These are phyloP conservation scores for Trichocomaceae sp. DNA, from an alignment of 2,329 filamentous ascomycete species.

Conservation along the genomic window DNA sequence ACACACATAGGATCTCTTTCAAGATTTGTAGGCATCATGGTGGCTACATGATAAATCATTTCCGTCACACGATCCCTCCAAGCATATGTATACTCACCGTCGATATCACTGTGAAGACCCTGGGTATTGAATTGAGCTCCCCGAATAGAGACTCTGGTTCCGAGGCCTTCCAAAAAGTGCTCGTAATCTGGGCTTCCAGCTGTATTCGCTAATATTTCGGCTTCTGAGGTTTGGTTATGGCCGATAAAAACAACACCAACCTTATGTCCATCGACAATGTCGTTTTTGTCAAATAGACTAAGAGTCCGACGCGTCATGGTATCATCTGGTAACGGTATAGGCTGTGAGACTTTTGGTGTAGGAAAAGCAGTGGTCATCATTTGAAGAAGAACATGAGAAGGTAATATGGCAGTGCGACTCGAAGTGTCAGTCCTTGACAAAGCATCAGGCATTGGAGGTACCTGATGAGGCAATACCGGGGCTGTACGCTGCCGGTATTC, in stretches of 20 bases:
- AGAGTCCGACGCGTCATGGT: constrained; percentile 69
- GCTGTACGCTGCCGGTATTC: constrained; percentile 44
- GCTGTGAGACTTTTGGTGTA: constrained; percentile 51
- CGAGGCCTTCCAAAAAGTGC: constrained; percentile 73
- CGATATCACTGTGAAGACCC: constrained; percentile 74
- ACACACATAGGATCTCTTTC: constrained; percentile 68
- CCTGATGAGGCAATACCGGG: constrained; percentile 40
- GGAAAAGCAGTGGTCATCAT: constrained; percentile 39
- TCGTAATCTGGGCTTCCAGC: constrained; percentile 83
- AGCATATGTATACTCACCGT: constrained; percentile 83
- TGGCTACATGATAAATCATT: constrained; percentile 91
- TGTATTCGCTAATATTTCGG: constrained; percentile 79
- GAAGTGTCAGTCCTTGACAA: constrained; percentile 32
- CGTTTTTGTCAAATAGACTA: constrained; percentile 73
- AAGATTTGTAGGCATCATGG: constrained; percentile 89
- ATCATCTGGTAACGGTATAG: constrained; percentile 68
- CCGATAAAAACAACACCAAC: constrained; percentile 91
- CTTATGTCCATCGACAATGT: constrained; percentile 91
- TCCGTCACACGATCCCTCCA: constrained; percentile 95
- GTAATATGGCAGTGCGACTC: constrained; percentile 38
- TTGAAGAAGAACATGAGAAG: constrained; percentile 42
- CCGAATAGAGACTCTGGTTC: constrained; percentile 72
- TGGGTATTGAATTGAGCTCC: constrained; percentile 88
- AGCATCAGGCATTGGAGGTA: constrained; percentile 34
- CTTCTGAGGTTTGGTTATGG: constrained; percentile 73